These are phyloP conservation scores for Agaricus blazei DNA, from an alignment of 768 basidiomycete genomes.

Conservation along the genomic window DNA sequence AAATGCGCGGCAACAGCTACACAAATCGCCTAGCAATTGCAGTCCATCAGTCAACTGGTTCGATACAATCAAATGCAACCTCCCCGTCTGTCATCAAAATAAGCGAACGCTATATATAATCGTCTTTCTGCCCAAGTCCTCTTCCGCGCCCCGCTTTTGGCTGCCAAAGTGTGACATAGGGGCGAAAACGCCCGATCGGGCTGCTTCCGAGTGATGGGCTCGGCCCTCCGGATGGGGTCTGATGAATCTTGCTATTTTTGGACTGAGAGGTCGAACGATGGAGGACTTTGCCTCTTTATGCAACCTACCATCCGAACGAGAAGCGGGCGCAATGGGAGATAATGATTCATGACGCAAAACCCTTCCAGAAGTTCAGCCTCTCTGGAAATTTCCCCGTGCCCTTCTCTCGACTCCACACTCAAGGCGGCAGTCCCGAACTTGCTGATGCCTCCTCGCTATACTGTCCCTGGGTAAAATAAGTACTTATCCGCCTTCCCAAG, in stretches of 20 bases:
- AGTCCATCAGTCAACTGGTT: conserved; percentile 10
- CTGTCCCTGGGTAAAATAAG: background rate
- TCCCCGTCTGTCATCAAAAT: conserved; percentile 10
- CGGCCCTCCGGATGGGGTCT: background rate
- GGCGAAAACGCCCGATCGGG: background rate
- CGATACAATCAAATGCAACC: conserved; percentile 9
- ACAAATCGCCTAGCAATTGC: background rate
- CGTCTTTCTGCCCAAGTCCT: background rate
- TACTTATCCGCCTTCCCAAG: background rate
- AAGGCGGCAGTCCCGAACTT: background rate
- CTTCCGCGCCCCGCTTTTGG: background rate
- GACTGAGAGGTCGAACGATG: conserved; percentile 1
- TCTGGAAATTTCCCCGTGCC: no score
- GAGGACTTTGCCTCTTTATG: conserved; percentile 3
- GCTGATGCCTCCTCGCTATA: background rate
- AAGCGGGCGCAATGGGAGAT: conserved; percentile 5
- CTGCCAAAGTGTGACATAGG: conserved; percentile 10
- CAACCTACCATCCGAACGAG: conserved; percentile 4
- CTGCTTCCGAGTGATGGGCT: conserved; percentile 3
- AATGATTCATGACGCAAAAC: background rate
- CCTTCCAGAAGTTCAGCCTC: background rate
- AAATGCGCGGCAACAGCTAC: background rate
- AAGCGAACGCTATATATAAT: conserved; percentile 1
- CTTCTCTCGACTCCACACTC: no score
- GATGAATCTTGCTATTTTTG: conserved; percentile 11